A percentile compares a stretch with the other conserved stretches of the same genome.
Evolutionary conservation across 148 eudicot species (phyloP).

Genomic region (Rheum nobile): DNA sequence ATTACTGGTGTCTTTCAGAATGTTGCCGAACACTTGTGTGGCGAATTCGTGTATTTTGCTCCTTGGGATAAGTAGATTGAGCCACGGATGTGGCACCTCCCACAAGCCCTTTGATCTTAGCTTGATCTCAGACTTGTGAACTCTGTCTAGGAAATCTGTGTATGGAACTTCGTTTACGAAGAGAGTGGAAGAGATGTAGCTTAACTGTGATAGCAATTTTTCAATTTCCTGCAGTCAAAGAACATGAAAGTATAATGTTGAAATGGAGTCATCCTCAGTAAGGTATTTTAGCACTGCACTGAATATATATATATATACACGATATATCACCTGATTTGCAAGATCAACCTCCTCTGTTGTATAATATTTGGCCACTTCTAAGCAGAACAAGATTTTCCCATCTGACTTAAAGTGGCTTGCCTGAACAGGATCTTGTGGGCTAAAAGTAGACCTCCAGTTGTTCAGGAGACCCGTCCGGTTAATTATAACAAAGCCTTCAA

Average conservation of each 20-base stretch:
- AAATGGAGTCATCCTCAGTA: background rate
- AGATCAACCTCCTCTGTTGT: conserved; percentile 23
- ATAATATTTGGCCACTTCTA: conserved; percentile 64
- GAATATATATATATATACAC: too few species aligned
- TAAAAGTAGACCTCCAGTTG: conserved; percentile 78
- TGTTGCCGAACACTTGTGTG: conserved; percentile 56
- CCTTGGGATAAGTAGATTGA: conserved; percentile 64
- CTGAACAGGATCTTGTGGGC: conserved; percentile 63
- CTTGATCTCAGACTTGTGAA: conserved; percentile 61
- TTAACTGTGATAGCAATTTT: conserved; percentile 36
- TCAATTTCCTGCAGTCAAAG: conserved; percentile 40
- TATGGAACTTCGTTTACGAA: conserved; percentile 52
- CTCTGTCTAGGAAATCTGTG: conserved; percentile 67
- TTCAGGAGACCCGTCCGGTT: conserved; percentile 58
- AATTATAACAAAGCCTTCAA: conserved; percentile 69
- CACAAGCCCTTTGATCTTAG: conserved; percentile 57
- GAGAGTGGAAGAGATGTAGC: conserved; percentile 55
- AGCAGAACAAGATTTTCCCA: conserved; percentile 53
- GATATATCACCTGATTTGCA: conserved; percentile 48
- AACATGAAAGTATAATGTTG: conserved; percentile 4
- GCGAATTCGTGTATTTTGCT: conserved; percentile 52
- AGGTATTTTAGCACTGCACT: conserved; percentile 12
- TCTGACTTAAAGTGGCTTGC: conserved; percentile 59
- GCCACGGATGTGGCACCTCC: conserved; percentile 97
- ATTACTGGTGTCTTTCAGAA: conserved; percentile 46